Evolutionary conservation across 148 eudicot genomes (phyloP).

Genomic region (Chenopodium album): DNA sequence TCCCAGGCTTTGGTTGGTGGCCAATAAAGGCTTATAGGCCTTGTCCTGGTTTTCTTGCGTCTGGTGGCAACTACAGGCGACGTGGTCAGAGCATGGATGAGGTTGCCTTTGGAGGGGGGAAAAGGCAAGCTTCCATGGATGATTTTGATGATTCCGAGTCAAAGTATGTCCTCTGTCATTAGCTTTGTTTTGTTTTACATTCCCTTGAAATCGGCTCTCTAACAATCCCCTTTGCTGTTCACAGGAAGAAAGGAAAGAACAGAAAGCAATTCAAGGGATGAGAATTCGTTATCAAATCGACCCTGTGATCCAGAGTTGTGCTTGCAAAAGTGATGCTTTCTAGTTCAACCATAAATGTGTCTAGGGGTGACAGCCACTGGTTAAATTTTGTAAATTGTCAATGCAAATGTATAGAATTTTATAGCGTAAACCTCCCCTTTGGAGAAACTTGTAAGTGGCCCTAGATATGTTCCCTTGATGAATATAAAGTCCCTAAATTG

Average conservation of each 20-base stretch:
- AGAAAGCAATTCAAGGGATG: constrained; percentile 23
- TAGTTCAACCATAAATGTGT: not conserved
- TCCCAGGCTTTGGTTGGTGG: constrained; percentile 99
- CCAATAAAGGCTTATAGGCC: constrained; percentile 97
- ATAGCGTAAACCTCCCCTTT: not conserved
- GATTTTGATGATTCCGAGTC: constrained; percentile 30
- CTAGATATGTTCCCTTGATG: not conserved
- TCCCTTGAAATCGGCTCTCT: not conserved
- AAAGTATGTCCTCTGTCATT: constrained; percentile 35
- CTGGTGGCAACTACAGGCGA: constrained; percentile 81
- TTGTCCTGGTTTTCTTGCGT: constrained; percentile 76
- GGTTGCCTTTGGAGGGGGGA: constrained; percentile 61
- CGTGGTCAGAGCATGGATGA: constrained; percentile 94
- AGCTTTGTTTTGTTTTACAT: not conserved
- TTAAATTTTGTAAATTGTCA: constrained; percentile 16
- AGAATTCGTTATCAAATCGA: not conserved
- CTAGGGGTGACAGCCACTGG: not conserved
- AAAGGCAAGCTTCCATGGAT: constrained; percentile 27
- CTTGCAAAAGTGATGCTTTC: not conserved
- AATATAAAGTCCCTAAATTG: not conserved
- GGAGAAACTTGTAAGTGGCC: constrained; percentile 1
- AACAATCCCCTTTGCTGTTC: not conserved
- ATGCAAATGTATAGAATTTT: constrained; percentile 14
- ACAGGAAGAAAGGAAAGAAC: constrained; percentile 35
- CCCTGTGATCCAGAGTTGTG: not conserved